Evolutionary conservation across 2,329 filamentous ascomycete genomes (phyloP), one percentile per base, ranked within the genome.

Genomic region (Tolypocladium paradoxum): DNA sequence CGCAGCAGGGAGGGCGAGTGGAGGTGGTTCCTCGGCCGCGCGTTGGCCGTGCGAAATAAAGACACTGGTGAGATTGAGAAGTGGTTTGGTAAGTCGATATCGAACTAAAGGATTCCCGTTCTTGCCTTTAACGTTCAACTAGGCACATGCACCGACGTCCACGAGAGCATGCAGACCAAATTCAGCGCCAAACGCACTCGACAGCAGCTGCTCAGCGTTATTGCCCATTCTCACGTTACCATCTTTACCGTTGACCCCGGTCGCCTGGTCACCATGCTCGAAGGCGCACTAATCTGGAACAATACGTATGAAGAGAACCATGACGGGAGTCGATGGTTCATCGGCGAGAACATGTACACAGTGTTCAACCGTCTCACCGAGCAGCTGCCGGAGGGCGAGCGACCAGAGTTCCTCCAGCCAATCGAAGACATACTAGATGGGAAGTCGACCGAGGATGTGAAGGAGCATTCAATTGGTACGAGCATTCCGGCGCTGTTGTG

Each of bases 1-100:
- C 77, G 72, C 50, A 82, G 77, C 54, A 78, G 78, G 49, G 77
- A 85, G 34, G 88, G 87, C 1, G 77, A 85, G 53, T 91, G 83
- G 81, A 76, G 86, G 51, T 92, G 88, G 88, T 89, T 90, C 75
- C 72, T 92, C 3, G 87, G 84, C 12, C 77, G 86, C 45, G 88
- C 87, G 1, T 66, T 87, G 16, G 86, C 88, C 0, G 75, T 90
- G 60, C 76, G 76, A 38, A 82, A 88, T 55, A 78, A 77, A 56
- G 77, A 84, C 46, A 80, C 79, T 0, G 85, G 85, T 2, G 72
- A 77, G 48, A 88, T 91, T 49, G 75, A 88, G 54, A 89, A 87
- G 63, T 91, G 87, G 87, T 89, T 88, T 60, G 88, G 86, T 71
- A 62, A 57, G 70, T 27, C 20, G 7, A 49, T 60, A 18, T 6